Percentiles rank a stretch among this genome's conserved stretches.
Evolutionary conservation across 352 stramenopile genomes (phyloP).

Genomic region (Phytophthora hybrid): DNA sequence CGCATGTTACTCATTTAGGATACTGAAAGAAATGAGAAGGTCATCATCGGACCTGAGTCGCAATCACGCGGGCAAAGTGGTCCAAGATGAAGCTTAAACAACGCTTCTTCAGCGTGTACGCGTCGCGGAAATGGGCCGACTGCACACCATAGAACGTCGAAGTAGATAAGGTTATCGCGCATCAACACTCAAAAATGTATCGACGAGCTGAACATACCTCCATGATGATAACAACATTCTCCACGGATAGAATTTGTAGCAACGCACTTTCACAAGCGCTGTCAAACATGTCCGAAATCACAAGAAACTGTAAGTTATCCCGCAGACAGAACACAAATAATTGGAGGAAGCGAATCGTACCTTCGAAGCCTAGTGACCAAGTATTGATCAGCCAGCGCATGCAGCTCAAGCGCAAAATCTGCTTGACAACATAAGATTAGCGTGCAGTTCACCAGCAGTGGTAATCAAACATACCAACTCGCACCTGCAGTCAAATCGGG

Average conservation of each 20-base stretch:
- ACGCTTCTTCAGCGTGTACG: constrained; percentile 77
- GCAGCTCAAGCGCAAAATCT: constrained; percentile 87
- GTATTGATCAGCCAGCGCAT: constrained; percentile 89
- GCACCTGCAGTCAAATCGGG: constrained; percentile 54
- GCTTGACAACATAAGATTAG: neutral
- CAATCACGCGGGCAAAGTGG: constrained; percentile 81
- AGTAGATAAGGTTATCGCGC: neutral
- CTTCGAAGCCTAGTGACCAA: constrained; percentile 68
- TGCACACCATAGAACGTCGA: constrained; percentile 31
- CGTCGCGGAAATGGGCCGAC: constrained; percentile 75
- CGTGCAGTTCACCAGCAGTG: neutral
- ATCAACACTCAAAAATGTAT: neutral
- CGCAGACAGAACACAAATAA: neutral
- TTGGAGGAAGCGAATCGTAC: constrained; percentile 29
- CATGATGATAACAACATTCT: constrained; percentile 84
- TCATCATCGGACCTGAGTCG: constrained; percentile 50
- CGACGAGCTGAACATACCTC: constrained; percentile 42
- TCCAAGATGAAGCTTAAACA: constrained; percentile 87
- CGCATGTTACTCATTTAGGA: neutral
- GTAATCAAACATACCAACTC: neutral
- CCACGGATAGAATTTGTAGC: constrained; percentile 66
- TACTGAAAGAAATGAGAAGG: neutral
- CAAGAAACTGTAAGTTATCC: neutral
- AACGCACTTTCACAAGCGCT: constrained; percentile 83
- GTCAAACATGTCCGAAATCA: constrained; percentile 8